Conservation (phyloP, 495 filamentous ascomycete species). For the Parathielavia hyrcaniae region DNA sequence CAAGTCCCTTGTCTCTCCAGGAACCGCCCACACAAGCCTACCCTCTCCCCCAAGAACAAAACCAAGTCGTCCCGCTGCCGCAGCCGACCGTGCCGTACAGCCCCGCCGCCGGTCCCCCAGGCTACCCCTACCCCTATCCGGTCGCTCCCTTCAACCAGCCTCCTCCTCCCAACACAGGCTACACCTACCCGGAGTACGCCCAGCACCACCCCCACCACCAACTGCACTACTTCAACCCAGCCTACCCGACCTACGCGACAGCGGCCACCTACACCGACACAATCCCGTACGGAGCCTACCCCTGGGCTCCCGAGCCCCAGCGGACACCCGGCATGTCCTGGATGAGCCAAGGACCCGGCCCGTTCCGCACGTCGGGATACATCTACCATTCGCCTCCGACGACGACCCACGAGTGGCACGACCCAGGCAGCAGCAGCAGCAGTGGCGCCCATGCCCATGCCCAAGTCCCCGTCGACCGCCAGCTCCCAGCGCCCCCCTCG, state of each 20-base stretch:
- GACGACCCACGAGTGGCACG: too few species aligned
- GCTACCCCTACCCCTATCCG: neutral
- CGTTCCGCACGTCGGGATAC: slow-evolving; percentile 8
- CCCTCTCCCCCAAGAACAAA: neutral
- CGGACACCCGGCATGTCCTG: neutral
- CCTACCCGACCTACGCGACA: slow-evolving; percentile 9
- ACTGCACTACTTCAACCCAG: neutral
- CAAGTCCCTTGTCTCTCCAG: neutral
- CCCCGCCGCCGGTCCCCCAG: too few species aligned
- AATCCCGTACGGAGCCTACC: slow-evolving; percentile 9
- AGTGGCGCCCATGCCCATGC: neutral
- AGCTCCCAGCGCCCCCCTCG: too few species aligned
- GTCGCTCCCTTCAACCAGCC: neutral
- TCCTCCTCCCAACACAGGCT: neutral
- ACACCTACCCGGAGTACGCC: neutral
- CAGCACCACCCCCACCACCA: neutral
- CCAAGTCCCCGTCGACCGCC: too few species aligned
- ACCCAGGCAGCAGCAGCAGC: neutral
- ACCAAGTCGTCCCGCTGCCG: neutral
- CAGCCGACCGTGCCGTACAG: neutral
- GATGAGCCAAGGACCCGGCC: slow-evolving; percentile 13
- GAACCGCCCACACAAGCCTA: neutral
- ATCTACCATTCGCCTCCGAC: neutral
- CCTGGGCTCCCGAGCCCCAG: slow-evolving; percentile 11
- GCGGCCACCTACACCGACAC: slow-evolving; percentile 13